phyloP scores from a whole-genome alignment of 805 yeast genomes.

The Pichia heedii region DNA sequence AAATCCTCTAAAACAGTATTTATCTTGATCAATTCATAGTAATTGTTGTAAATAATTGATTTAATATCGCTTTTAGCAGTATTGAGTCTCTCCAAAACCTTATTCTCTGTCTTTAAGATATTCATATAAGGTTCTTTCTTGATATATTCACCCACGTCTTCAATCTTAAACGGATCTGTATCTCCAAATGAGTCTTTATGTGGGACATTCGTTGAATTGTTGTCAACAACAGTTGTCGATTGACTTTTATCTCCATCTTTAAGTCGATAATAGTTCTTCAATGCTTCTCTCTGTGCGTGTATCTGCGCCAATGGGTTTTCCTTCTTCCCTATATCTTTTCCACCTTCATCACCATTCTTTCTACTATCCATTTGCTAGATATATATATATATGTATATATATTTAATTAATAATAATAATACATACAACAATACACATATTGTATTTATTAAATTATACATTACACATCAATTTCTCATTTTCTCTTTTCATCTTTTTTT shows the following conservation, averaged over 20 bases:
- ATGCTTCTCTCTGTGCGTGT: slow-evolving; percentile 29
- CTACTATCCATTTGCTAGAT: too few species aligned
- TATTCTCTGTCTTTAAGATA: slow-evolving; percentile 30
- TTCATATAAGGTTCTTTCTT: slow-evolving; percentile 22
- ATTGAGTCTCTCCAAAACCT: slow-evolving; percentile 37
- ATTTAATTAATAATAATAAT: too few species aligned
- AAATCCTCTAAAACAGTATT: slow-evolving; percentile 43
- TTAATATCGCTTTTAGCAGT: slow-evolving; percentile 54
- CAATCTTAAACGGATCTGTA: slow-evolving; percentile 7
- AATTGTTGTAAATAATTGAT: slow-evolving; percentile 65
- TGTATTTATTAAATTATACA: too few species aligned
- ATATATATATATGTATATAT: too few species aligned
- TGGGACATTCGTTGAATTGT: background rate
- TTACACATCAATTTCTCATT: too few species aligned
- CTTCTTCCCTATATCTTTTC: too few species aligned
- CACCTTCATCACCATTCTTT: too few species aligned
- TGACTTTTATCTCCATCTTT: slow-evolving; percentile 21
- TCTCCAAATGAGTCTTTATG: slow-evolving; percentile 2
- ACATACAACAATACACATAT: too few species aligned
- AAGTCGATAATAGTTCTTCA: slow-evolving; percentile 34
- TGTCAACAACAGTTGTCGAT: background rate
- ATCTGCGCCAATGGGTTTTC: slow-evolving; percentile 1
- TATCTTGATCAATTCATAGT: slow-evolving; percentile 62
- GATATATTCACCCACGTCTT: slow-evolving; percentile 28
- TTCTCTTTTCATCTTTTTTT: background rate